Evolutionary conservation across 1,139 yeast genomes (phyloP), one percentile per base, ranked within the genome.

Genomic region (Kluyveromyces sp.): DNA sequence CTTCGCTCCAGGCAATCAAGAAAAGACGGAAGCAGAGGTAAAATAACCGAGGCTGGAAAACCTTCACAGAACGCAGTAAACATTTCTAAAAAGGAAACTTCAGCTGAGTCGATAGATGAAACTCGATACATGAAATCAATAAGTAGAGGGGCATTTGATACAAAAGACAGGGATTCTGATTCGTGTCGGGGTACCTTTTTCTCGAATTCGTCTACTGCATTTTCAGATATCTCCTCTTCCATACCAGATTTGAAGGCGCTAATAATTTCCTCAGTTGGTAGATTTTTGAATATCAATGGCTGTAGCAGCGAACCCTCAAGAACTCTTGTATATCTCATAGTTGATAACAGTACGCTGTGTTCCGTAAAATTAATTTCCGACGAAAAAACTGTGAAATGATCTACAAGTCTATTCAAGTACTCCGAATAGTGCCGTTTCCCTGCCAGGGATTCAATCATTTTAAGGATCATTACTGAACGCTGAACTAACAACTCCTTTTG

Each of bases 1-100:
- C n/a, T 9, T 8, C 3, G 2, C 4, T 40, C 26, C 15, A 46
- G 19, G 12, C 32, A 31, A 4, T n/a, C 12, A 8, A 40, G 16
- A 6, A 46, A 11, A 12, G 35, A 6, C 3, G 39, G 41, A 3
- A 42, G 26, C 4, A 43, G n/a, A 15, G n/a, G 20, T 3, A 37
- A 8, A 7, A 42, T 16, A 15, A 15, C 30, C 6, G 17, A 31
- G 3, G 28, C 15, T 7, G 48, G 42, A 11, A 43, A 16, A 7
- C 35, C 39, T 22, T 19, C 33, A 12, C 33, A 30, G 15, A 42
- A 33, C 16, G 19, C 7, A 18, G 19, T 9, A 19, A 33, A 33
- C 8, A 11, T 15, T 33, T 2, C 7, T 12, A 33, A 19, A 3
- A 22, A 26, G n/a, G 2, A 25, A 33, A 18, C 8, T n/a, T 8